Evolutionary conservation across 345 rosid genomes (phyloP), one percentile per base, ranked within the genome.

Genomic region (Murraya koenigii): DNA sequence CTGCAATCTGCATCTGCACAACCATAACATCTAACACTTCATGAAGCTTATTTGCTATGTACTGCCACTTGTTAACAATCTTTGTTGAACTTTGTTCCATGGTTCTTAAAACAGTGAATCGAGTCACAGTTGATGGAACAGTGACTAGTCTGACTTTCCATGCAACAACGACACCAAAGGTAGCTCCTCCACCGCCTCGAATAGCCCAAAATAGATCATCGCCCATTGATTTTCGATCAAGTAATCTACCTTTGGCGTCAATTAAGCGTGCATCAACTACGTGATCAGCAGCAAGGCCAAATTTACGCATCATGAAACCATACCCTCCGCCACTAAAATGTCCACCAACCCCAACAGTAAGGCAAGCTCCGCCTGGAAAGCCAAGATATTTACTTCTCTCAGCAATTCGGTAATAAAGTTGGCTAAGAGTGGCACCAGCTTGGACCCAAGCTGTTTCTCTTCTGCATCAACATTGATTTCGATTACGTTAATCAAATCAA

Each of bases 131-230:
- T 76, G 84, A 81, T 9, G 89, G 89, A 58, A 89, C 88, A 8
- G 82, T 36, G 26, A 87, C 83, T 6, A 90, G 71, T 6, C 84
- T 83, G 0, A 90, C 30, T 69, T 78, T 90, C 80, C 88, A 90
- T 2, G 91, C 64, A 0, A 92, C 79, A 41, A 92, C 56, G 20
- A 90, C 94, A 1, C 92, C 92, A 62, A 86, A 91, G 72, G 88
- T 91, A 20, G 89, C 92, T 8, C 88, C 91, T 1, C 96, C 92
- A 7, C 94, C 92, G 11, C 95, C 93, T 23, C 83, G 74, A 3
- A 91, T 84, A 3, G 93, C 92, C 93, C 94, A 91, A 66, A 91
- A 88, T 36, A 91, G 85, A 54, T 90, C 90, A 66, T 91, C 96
- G 39, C 92, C 93, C 93, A 91, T 89, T 6, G 85, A 49, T n/a